A percentile compares a stretch with the other conserved stretches of the same genome.
Evolutionary conservation across 768 basidiomycete genomes (phyloP).

Genomic region (Hypholoma fasciculare): DNA sequence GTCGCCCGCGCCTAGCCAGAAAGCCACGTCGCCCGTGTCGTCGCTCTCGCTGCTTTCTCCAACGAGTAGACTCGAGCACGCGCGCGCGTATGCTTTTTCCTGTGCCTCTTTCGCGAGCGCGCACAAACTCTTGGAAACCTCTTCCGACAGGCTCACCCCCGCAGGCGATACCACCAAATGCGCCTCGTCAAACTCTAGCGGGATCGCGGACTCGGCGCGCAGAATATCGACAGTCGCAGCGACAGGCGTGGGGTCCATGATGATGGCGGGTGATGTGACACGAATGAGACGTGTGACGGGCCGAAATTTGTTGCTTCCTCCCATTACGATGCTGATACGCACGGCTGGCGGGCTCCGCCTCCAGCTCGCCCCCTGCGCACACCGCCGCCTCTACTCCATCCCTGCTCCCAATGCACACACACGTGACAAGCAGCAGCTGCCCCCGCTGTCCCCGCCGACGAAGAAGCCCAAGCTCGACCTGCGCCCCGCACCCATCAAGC

Average conservation of each 20-base stretch:
- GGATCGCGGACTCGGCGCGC: not conserved
- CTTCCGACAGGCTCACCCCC: not conserved
- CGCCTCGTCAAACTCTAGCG: conserved; percentile 7
- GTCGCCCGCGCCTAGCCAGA: conserved; percentile 50
- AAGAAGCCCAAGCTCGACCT: conserved; percentile 57
- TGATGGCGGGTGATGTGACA: conserved; percentile 5
- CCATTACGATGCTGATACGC: conserved; percentile 13
- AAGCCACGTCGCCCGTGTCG: conserved; percentile 51
- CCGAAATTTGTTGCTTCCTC: conserved; percentile 1
- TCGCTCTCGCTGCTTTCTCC: conserved; percentile 58
- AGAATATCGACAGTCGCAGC: conserved; percentile 13
- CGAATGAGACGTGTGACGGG: conserved; percentile 4
- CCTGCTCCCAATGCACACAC: conserved; percentile 13
- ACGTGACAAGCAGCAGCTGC: conserved; percentile 2
- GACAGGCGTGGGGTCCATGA: conserved; percentile 2
- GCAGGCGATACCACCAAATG: conserved; percentile 17
- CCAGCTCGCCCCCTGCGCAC: not conserved
- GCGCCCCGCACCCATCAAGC: conserved; percentile 59
- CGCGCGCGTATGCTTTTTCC: conserved; percentile 35
- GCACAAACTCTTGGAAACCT: conserved; percentile 20
- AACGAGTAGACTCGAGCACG: conserved; percentile 53
- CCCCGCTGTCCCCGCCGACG: conserved; percentile 19
- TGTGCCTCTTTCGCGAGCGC: conserved; percentile 40
- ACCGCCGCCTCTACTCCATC: conserved; percentile 18
- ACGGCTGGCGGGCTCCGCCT: conserved; percentile 3